Percentiles rank a stretch among this genome's conserved stretches.
Evolutionary conservation across 2,329 filamentous ascomycete genomes (phyloP).

Genomic region (Emmonsiellopsis sp.): DNA sequence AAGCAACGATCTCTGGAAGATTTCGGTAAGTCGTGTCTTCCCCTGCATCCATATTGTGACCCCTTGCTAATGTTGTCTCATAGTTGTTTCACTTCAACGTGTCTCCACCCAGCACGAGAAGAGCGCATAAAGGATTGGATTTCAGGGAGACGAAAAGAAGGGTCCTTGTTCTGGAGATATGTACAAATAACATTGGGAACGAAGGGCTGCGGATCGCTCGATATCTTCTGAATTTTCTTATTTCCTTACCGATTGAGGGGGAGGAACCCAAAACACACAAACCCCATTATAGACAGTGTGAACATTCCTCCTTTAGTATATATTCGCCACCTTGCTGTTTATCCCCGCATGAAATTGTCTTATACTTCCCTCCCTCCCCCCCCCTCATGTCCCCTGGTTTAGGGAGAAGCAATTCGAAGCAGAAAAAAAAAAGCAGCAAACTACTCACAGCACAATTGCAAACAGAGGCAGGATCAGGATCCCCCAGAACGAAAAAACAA

Average conservation of each 20-base stretch:
- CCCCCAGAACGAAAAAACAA: no score
- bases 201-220: neutral
- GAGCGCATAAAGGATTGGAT: conserved; percentile 49
- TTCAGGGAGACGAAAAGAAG: neutral
- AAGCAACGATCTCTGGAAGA: conserved; percentile 83
- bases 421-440: neutral
- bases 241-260: neutral
- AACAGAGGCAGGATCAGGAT: neutral
- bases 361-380: neutral
- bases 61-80: conserved; percentile 39
- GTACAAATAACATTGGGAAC: neutral
- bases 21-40: conserved; percentile 59
- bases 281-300: neutral
- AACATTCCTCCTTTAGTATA: neutral
- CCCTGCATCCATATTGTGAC: neutral
- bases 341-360: neutral
- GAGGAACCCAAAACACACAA: neutral
- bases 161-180: neutral
- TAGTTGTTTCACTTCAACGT: conserved; percentile 80
- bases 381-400: neutral
- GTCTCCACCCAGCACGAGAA: conserved; percentile 90
- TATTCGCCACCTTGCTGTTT: neutral
- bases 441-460: neutral
- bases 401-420: neutral
- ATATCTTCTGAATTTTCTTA: neutral